A percentile compares a stretch with the other conserved stretches of the same genome.
These are phyloP conservation scores for Selaginella tamariscina DNA, from an alignment of 75 land plant species.

Conservation along the genomic window DNA sequence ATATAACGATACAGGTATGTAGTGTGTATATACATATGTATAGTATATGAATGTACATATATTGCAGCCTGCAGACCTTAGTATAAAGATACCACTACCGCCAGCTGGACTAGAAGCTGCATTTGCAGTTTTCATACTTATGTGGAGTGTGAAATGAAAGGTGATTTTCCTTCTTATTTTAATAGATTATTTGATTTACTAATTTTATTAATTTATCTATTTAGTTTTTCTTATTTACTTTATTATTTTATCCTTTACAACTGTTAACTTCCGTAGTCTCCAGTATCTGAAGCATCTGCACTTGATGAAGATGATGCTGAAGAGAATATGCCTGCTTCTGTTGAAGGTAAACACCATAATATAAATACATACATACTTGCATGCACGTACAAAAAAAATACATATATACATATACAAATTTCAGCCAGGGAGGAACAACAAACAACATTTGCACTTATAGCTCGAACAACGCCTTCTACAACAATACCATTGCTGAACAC, in stretches of 20 bases:
- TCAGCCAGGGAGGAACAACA: slow-evolving; percentile 90
- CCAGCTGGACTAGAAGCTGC: slow-evolving; percentile 46
- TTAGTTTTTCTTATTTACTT: background rate
- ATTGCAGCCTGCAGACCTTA: slow-evolving; percentile 45
- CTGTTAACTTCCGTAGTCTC: slow-evolving; percentile 13
- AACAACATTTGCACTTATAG: slow-evolving; percentile 76
- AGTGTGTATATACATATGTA: too few species aligned
- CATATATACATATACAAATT: background rate
- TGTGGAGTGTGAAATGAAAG: slow-evolving; percentile 67
- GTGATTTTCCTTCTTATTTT: slow-evolving; percentile 28
- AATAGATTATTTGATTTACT: background rate
- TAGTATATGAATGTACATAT: too few species aligned
- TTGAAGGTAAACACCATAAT: slow-evolving; percentile 38
- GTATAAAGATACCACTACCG: slow-evolving; percentile 38
- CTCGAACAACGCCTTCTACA: slow-evolving; percentile 49
- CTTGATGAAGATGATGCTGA: slow-evolving; percentile 48
- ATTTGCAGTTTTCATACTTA: slow-evolving; percentile 51
- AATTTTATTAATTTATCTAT: slow-evolving; percentile 5
- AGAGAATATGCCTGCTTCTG: slow-evolving; percentile 53
- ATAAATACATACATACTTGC: too few species aligned
- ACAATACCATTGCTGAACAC: slow-evolving; percentile 49
- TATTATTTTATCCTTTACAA: background rate
- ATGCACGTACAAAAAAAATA: background rate
- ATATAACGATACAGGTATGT: too few species aligned
- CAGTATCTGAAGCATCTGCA: slow-evolving; percentile 72